A percentile compares a stretch with the other conserved stretches of the same genome.
Conservation (phyloP, 164 flowering plant genomes). For the Umbellularia californica region DNA sequence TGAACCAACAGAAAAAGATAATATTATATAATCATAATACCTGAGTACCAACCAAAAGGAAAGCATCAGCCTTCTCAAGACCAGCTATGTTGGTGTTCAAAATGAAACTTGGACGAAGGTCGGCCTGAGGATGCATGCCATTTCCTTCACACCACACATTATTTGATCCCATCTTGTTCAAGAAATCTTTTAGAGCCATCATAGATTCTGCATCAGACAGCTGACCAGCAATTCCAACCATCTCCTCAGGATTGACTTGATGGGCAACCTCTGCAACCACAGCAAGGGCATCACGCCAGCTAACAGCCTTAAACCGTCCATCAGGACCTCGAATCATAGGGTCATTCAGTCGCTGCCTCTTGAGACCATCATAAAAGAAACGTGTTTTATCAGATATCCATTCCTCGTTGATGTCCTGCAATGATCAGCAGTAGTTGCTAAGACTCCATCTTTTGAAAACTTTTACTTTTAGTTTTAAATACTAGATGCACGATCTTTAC, state of each 20-base stretch:
- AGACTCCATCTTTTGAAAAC: not conserved
- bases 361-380: slow-evolving; percentile 96
- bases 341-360: slow-evolving; percentile 94
- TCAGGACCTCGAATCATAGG: slow-evolving; percentile 98
- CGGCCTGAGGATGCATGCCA: slow-evolving; percentile 63
- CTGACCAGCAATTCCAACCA: slow-evolving; percentile 91
- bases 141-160: slow-evolving; percentile 90
- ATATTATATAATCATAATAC: slow-evolving; percentile 27
- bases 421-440: slow-evolving; percentile 6
- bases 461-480: not conserved
- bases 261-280: slow-evolving; percentile 77
- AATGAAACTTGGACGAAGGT: slow-evolving; percentile 80
- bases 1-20: not conserved
- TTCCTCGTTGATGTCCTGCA: slow-evolving; percentile 97
- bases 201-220: slow-evolving; percentile 98
- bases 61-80: slow-evolving; percentile 91
- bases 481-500: not conserved
- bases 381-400: slow-evolving; percentile 99
- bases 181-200: slow-evolving; percentile 94
- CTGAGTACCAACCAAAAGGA: slow-evolving; percentile 97
- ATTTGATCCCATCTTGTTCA: slow-evolving; percentile 92
- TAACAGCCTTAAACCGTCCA: slow-evolving; percentile 90
- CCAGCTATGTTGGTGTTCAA: slow-evolving; percentile 78
- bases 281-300: slow-evolving; percentile 97
- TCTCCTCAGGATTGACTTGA: slow-evolving; percentile 75